Conservation (phyloP, 768 basidiomycete genomes). For the Leccinum arenicola region DNA sequence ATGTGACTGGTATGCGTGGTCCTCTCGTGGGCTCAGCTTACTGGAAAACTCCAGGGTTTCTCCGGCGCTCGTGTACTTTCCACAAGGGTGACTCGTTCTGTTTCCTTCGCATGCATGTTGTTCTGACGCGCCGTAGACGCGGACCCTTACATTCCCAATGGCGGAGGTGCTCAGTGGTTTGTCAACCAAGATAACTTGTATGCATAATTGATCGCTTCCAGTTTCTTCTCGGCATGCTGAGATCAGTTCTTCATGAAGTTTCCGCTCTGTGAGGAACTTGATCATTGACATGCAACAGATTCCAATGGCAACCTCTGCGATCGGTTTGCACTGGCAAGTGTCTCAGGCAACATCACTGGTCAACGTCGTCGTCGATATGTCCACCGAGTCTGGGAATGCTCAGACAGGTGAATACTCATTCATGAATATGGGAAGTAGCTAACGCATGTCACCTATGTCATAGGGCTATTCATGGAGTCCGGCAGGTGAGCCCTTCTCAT, state of each 20-base stretch:
- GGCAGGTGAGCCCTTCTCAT: constrained; percentile 39
- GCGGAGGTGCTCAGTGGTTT: constrained; percentile 32
- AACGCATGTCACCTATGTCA: background rate
- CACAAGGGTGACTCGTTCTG: constrained; percentile 47
- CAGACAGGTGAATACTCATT: constrained; percentile 57
- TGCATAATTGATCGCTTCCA: background rate
- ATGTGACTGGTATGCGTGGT: background rate
- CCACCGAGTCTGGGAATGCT: constrained; percentile 52
- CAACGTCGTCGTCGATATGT: constrained; percentile 73
- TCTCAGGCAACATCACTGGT: constrained; percentile 72
- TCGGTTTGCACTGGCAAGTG: constrained; percentile 84
- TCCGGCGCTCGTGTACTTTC: constrained; percentile 76
- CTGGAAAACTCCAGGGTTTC: constrained; percentile 26
- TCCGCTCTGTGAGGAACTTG: constrained; percentile 72
- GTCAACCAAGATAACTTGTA: constrained; percentile 26
- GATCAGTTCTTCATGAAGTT: constrained; percentile 35
- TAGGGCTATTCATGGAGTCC: constrained; percentile 73
- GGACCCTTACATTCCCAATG: constrained; percentile 66
- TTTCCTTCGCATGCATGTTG: background rate
- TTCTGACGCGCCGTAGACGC: constrained; percentile 45
- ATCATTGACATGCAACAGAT: constrained; percentile 64
- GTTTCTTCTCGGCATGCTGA: background rate
- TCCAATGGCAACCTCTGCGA: constrained; percentile 50
- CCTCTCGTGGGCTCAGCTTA: background rate
- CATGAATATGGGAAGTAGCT: background rate